Base-by-base conservation (phyloP, 805 yeast genomes). In the Priceomyces melissophilus region DNA sequence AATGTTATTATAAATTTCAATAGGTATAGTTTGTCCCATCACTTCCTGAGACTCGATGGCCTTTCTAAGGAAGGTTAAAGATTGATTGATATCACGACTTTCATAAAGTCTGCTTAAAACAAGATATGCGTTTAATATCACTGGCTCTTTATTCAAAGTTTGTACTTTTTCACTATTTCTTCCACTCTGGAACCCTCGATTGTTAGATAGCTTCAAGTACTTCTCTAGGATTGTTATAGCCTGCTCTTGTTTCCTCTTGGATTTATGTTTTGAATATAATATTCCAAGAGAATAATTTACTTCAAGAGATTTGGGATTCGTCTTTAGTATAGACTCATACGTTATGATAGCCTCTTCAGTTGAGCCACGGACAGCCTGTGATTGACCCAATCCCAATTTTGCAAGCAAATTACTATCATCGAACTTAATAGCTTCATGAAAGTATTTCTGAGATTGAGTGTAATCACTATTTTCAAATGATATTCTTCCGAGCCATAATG, bases 401-500 rank as follows among this genome's bases (percentile, higher is more conserved):
- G 96, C 82, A 14, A 84, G 71, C 3, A 82, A 54, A 51, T 86
- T 86, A 37, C 65, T 71, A 30, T 81, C 86, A 54, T 84, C 80
- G 29, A 75, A 65, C 46, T 79, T 80, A 31, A 79, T 73, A 4
- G 97, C 79, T 43, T 80, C 87, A 46, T 82, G 82, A 60, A 87
- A 91, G 52, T 73, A 68, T 41, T 74, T 75, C 52, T 87, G 86
- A 0, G 98, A 83, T 44, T 75, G 75, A n/a, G 78, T 75, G 54
- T 71, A 79, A 52, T 89, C 87, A 1, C 68, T 64, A 20, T 73
- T 58, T 5, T 70, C 71, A 50, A 82, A 90, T 37, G 78, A 71
- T 12, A 85, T 82, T 59, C 98, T 76, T 3, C 88, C 99, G 41
- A 82, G 70, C 98, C 97, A 93, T 52, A 86, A 86, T 2, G 70